Percentiles rank a stretch among this genome's conserved stretches.
These are phyloP conservation scores for Lactarius deliciosus DNA, from an alignment of 768 basidiomycete genomes.

Conservation along the genomic window DNA sequence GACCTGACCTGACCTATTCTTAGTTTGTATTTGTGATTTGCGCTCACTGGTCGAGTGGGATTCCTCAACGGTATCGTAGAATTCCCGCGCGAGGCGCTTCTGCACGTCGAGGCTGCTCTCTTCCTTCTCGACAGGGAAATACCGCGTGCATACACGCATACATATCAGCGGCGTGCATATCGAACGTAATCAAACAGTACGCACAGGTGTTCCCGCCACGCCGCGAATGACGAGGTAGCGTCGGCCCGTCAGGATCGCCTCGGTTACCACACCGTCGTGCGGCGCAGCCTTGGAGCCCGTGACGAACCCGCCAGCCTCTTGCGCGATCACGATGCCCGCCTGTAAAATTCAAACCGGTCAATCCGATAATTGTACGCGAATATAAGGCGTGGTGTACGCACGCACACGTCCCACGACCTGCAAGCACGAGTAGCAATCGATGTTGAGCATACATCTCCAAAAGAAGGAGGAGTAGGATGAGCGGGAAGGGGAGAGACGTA, in stretches of 20 bases:
- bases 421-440: not conserved
- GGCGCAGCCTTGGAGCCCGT: conserved; percentile 59
- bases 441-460: not conserved
- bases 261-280: conserved; percentile 53
- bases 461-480: not conserved
- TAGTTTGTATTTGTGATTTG: not conserved
- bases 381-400: conserved; percentile 35
- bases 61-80: conserved; percentile 82
- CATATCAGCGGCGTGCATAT: not conserved
- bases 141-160: not conserved
- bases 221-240: conserved; percentile 79
- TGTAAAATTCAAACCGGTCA: conserved; percentile 28
- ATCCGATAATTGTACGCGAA: not conserved
- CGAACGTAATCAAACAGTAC: conserved; percentile 27
- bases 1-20: too few species aligned
- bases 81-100: conserved; percentile 77
- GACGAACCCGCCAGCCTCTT: conserved; percentile 83
- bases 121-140: conserved; percentile 31
- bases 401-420: conserved; percentile 86
- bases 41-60: conserved; percentile 39
- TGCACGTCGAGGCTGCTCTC: conserved; percentile 75
- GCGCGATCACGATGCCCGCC: conserved; percentile 88
- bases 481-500: conserved; percentile 33
- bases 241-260: conserved; percentile 70
- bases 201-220: conserved; percentile 57